Evolutionary conservation across 345 rosid species (phyloP), one percentile per base, ranked within the genome.

Genomic region (Isatis tinctoria): DNA sequence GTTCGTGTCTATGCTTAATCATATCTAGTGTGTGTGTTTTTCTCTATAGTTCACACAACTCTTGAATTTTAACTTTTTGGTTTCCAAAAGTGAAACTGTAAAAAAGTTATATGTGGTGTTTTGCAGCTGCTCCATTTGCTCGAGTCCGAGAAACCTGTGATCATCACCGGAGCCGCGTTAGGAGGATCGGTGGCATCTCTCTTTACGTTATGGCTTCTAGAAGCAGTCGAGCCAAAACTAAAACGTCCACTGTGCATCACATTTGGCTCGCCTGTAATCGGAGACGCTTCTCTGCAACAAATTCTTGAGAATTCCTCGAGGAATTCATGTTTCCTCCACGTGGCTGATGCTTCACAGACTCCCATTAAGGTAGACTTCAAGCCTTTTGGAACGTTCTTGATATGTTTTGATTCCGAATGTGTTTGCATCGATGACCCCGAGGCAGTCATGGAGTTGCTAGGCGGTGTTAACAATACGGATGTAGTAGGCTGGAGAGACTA

Each of bases 181-280:
- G 95, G 90, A 76, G 98, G 93, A 68, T 83, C 87, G 0, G 59
- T 90, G 22, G 98, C 96, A 27, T 83, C 86, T 53, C 91, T 92
- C 52, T 87, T 86, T 63, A 85, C 93, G 2, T 65, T 92, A 28
- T 82, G 85, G 88, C 78, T 92, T 75, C 81, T 88, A 4, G 83
- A 81, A 40, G 62, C 17, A 22, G 61, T 87, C 40, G 14, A 76
- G 5, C 52, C 67, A 1, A 47, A 39, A 5, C 18, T 14, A 10
- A 75, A 60, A 58, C 84, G 27, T 9, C 90, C 85, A 0, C 81
- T 90, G 40, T 90, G 96, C 82, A 70, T 92, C 76, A 90, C 96
- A 0, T 92, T 86, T 51, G 95, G 97, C 9, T 80, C 86, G 0
- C 91, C 96, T 0, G 77, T 88, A 5, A 4, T 87, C 1, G 92